These are phyloP conservation scores for Trichoderma breve DNA, from an alignment of 2,329 filamentous ascomycete species.

Conservation along the genomic window DNA sequence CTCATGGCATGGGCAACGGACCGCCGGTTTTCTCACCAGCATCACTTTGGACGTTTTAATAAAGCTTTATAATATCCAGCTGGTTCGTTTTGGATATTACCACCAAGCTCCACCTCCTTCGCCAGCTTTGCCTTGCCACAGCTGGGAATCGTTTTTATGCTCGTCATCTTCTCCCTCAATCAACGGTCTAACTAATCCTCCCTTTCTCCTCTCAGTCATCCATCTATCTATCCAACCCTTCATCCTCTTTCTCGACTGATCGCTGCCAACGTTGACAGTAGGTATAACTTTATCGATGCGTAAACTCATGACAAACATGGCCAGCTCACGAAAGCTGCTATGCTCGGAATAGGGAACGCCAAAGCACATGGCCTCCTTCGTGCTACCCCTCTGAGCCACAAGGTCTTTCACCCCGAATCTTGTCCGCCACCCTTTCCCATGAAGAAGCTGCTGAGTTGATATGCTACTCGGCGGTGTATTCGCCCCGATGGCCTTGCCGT, in stretches of 20 bases:
- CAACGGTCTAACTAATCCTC: conserved; percentile 50
- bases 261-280: conserved; percentile 78
- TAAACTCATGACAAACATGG: conserved; percentile 86
- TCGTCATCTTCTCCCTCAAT: conserved; percentile 40
- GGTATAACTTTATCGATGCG: conserved; percentile 87
- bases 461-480: conserved; percentile 50
- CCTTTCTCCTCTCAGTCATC: conserved; percentile 56
- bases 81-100: conserved; percentile 25
- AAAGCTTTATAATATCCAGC: conserved; percentile 9
- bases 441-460: conserved; percentile 51
- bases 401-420: conserved; percentile 71
- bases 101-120: conserved; percentile 42
- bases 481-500: conserved; percentile 52
- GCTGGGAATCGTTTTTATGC: conserved; percentile 25
- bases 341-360: conserved; percentile 96
- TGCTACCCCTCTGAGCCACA: conserved; percentile 78
- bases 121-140: conserved; percentile 42
- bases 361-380: conserved; percentile 78
- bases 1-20: conserved; percentile 32
- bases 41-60: conserved; percentile 15
- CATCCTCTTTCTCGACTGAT: conserved; percentile 57
- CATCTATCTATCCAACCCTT: conserved; percentile 64
- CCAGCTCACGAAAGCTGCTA: conserved; percentile 89
- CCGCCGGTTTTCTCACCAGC: conserved; percentile 20
- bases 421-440: conserved; percentile 69